Conservation (phyloP, 768 basidiomycete genomes). For the Serendipita indica region DNA sequence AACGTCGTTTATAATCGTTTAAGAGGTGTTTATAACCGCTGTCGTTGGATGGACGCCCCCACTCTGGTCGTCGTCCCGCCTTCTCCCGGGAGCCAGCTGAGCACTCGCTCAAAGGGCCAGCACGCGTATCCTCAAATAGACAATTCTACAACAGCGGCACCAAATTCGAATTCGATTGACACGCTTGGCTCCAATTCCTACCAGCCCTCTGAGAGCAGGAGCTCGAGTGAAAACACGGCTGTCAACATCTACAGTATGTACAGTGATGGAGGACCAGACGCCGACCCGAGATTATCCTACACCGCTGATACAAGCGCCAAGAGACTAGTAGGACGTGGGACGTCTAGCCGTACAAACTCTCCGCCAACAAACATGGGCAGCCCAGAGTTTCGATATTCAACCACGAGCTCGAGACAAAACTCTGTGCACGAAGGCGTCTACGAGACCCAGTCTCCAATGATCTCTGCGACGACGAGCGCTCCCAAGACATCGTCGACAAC, state of each 20-base stretch:
- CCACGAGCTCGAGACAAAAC: neutral
- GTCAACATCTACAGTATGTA: constrained; percentile 84
- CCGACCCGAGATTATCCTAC: constrained; percentile 31
- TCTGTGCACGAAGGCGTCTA: neutral
- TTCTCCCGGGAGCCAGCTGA: neutral
- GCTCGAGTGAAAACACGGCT: constrained; percentile 59
- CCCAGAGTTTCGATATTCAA: neutral
- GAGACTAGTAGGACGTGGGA: no score
- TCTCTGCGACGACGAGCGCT: neutral
- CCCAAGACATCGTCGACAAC: constrained; percentile 17
- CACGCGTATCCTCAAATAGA: neutral
- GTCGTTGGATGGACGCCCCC: neutral
- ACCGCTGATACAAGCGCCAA: constrained; percentile 17
- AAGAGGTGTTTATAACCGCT: no score
- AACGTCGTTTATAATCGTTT: no score
- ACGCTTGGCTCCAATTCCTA: constrained; percentile 18
- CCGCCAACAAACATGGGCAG: constrained; percentile 17
- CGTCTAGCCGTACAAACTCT: constrained; percentile 25
- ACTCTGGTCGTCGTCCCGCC: neutral
- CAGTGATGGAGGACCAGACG: constrained; percentile 31
- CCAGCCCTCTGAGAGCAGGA: constrained; percentile 30
- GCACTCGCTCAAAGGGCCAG: neutral
- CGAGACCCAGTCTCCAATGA: constrained; percentile 1
- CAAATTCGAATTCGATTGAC: neutral
- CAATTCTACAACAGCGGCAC: neutral